These are phyloP conservation scores for Monocercomonoides exilis DNA, from an alignment of 78 protist genomes.

Conservation along the genomic window DNA sequence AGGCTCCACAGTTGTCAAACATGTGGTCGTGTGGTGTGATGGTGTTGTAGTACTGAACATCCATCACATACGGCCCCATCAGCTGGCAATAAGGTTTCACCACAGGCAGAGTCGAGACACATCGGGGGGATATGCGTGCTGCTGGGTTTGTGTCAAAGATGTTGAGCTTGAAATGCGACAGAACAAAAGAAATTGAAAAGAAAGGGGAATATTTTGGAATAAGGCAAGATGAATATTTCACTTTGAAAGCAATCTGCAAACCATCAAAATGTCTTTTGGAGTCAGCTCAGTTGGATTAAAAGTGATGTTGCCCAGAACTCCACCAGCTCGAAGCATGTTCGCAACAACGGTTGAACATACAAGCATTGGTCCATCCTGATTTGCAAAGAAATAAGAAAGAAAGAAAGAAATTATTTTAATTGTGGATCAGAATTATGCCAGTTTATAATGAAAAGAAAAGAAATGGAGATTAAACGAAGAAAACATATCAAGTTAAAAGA, in stretches of 20 bases:
- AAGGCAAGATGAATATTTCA: too few relatives aligned
- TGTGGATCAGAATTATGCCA: too few relatives aligned
- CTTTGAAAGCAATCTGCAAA: too few relatives aligned
- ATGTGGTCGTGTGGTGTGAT: background rate
- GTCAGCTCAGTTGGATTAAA: background rate
- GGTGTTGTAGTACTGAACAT: background rate
- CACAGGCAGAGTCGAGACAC: background rate
- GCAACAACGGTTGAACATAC: background rate
- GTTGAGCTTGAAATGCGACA: background rate
- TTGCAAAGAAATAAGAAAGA: background rate
- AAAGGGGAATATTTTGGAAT: too few relatives aligned
- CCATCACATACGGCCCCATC: background rate
- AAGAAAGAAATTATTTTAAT: background rate
- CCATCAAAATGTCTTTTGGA: background rate
- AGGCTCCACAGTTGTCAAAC: background rate
- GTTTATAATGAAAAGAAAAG: background rate
- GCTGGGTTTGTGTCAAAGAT: background rate
- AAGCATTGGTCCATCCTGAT: background rate
- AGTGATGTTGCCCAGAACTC: background rate
- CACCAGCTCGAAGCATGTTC: background rate
- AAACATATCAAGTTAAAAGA: background rate
- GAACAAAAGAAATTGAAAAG: too few relatives aligned
- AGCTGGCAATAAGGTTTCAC: background rate
- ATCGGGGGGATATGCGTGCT: too few relatives aligned
- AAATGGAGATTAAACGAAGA: background rate